phyloP scores from a whole-genome alignment of 768 basidiomycete genomes.

The Lactifluus rugatus region DNA sequence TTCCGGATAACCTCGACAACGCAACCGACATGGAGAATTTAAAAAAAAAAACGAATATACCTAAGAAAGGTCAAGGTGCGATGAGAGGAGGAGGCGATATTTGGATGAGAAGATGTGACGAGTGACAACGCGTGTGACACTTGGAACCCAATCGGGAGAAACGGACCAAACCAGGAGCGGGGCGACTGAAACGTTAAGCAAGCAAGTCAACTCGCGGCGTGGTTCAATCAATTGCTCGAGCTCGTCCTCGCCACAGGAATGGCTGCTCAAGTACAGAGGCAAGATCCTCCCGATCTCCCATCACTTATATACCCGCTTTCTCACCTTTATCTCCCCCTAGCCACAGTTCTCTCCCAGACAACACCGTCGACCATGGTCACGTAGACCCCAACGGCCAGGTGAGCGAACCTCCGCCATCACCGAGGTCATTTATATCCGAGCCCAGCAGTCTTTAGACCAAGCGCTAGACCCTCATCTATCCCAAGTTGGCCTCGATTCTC shows the following conservation, averaged over 20 bases:
- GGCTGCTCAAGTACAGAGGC: slow-evolving; percentile 21
- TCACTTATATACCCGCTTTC: slow-evolving; percentile 9
- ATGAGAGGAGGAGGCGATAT: not conserved
- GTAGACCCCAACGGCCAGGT: slow-evolving; percentile 21
- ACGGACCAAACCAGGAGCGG: slow-evolving; percentile 14
- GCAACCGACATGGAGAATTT: slow-evolving; percentile 35
- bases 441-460: slow-evolving; percentile 18
- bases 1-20: not conserved
- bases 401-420: slow-evolving; percentile 6
- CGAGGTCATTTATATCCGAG: slow-evolving; percentile 11
- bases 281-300: slow-evolving; percentile 19
- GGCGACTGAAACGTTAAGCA: slow-evolving; percentile 17
- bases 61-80: slow-evolving; percentile 39
- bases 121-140: slow-evolving; percentile 9
- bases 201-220: slow-evolving; percentile 17
- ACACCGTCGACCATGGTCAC: slow-evolving; percentile 19
- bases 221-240: slow-evolving; percentile 17
- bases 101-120: slow-evolving; percentile 23
- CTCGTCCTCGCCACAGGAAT: slow-evolving; percentile 16
- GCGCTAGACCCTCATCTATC: slow-evolving; percentile 21
- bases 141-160: slow-evolving; percentile 5
- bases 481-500: slow-evolving; percentile 19
- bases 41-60: slow-evolving; percentile 39
- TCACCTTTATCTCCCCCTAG: slow-evolving; percentile 18
- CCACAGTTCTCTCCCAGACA: slow-evolving; percentile 18